phyloP scores from a whole-genome alignment of 164 flowering plant species.

The Vitis amurensis region DNA sequence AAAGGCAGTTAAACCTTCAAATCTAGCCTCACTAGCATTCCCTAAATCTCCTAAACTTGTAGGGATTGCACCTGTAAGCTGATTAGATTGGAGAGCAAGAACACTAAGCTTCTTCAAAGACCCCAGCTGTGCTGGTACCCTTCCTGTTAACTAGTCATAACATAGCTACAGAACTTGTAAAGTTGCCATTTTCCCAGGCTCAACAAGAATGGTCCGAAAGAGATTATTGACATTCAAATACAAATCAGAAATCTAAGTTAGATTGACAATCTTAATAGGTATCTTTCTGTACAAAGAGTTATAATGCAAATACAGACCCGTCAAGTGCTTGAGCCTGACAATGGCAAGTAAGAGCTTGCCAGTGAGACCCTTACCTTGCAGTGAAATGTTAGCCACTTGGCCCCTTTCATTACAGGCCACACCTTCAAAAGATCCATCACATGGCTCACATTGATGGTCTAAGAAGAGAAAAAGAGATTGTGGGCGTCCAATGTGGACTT shows the following conservation, averaged over 20 bases:
- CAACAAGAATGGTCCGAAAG: constrained; percentile 47
- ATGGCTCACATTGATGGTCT: constrained; percentile 37
- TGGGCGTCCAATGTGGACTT: constrained; percentile 49
- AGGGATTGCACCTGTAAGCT: constrained; percentile 58
- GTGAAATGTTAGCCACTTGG: constrained; percentile 48
- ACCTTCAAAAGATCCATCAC: constrained; percentile 43
- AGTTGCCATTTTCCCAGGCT: background rate
- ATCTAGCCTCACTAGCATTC: constrained; percentile 40
- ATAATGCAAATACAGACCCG: constrained; percentile 56
- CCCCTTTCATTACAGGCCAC: constrained; percentile 45
- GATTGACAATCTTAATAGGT: constrained; percentile 37
- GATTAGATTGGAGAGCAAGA: constrained; percentile 55
- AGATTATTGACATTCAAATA: constrained; percentile 54
- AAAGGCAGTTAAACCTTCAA: constrained; percentile 54
- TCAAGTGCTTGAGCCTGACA: constrained; percentile 40
- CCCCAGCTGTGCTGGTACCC: constrained; percentile 56
- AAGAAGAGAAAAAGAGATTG: constrained; percentile 33
- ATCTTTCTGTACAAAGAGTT: constrained; percentile 51
- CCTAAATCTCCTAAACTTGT: constrained; percentile 53
- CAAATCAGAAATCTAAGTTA: constrained; percentile 42
- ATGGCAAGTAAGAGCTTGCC: constrained; percentile 47
- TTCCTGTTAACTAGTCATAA: constrained; percentile 56
- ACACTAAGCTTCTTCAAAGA: constrained; percentile 51
- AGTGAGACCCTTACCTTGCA: constrained; percentile 52
- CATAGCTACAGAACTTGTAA: constrained; percentile 44